These are phyloP conservation scores for Ailanthus altissimus DNA, from an alignment of 345 rosid genomes.

Conservation along the genomic window DNA sequence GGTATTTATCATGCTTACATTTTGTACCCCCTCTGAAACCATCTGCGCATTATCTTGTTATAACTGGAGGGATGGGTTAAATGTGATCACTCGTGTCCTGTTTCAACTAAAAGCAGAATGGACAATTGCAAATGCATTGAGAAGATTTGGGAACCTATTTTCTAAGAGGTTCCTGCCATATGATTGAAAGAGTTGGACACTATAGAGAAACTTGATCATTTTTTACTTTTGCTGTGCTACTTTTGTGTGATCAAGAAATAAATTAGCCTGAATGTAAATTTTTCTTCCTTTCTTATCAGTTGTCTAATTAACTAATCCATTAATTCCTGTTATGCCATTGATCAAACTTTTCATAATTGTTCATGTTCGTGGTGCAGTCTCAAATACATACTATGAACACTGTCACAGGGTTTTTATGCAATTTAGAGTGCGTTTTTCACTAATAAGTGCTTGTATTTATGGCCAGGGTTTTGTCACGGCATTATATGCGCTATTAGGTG, in stretches of 20 bases:
- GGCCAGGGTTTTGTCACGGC: conserved; percentile 67
- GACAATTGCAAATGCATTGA: not conserved
- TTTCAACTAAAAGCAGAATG: not conserved
- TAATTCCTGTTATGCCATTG: not conserved
- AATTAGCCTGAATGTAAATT: not conserved
- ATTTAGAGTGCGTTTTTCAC: conserved; percentile 14
- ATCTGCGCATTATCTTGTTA: not conserved
- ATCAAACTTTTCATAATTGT: not conserved
- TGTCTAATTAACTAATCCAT: not conserved
- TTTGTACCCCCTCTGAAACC: not conserved
- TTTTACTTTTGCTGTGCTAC: not conserved
- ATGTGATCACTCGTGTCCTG: not conserved
- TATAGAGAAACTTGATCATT: not conserved
- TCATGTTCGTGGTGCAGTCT: not conserved
- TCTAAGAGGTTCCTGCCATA: not conserved
- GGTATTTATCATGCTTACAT: not conserved
- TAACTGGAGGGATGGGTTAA: not conserved
- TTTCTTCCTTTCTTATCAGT: not conserved
- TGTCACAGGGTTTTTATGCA: not conserved
- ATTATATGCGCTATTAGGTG: conserved; percentile 64
- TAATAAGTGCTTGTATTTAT: conserved; percentile 18
- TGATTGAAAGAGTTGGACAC: not conserved
- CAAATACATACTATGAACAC: not conserved
- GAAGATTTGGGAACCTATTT: not conserved
- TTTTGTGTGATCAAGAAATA: conserved; percentile 6